Conservation (phyloP, 805 yeast genomes). For the Komagataella kurtzmanii region DNA sequence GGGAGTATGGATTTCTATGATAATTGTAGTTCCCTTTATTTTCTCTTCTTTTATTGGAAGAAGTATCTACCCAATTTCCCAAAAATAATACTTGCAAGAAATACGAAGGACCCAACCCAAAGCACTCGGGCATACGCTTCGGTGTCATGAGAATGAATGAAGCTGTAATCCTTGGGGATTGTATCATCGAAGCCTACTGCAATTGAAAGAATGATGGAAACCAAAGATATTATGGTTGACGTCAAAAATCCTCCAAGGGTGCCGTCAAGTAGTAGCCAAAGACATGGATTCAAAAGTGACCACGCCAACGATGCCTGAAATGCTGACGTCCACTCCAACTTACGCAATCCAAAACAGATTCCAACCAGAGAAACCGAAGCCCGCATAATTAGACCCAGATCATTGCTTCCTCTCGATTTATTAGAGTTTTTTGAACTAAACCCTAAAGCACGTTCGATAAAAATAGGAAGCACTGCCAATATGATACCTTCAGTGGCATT, state of each 20-base stretch:
- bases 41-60: conserved; percentile 9
- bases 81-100: conserved; percentile 50
- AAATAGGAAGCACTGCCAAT: conserved; percentile 44
- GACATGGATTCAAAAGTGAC: conserved; percentile 46
- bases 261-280: conserved; percentile 57
- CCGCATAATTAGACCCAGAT: conserved; percentile 16
- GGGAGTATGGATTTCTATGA: not conserved
- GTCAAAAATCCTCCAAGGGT: conserved; percentile 37
- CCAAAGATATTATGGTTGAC: conserved; percentile 18
- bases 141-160: not conserved
- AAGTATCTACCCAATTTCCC: conserved; percentile 57
- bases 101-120: conserved; percentile 51
- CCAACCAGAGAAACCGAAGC: conserved; percentile 54
- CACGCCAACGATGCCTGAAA: conserved; percentile 54
- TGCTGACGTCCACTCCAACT: conserved; percentile 54
- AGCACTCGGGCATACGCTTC: conserved; percentile 22
- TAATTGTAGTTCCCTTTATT: not conserved
- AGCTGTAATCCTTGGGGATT: not conserved
- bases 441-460: conserved; percentile 14
- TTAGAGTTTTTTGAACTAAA: conserved; percentile 2
- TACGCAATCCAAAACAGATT: conserved; percentile 55
- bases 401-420: conserved; percentile 1
- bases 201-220: conserved; percentile 9
- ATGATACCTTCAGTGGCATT: conserved; percentile 38
- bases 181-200: not conserved